phyloP scores from a whole-genome alignment of 2,329 filamentous ascomycete genomes.

The Microdochium nivale region DNA sequence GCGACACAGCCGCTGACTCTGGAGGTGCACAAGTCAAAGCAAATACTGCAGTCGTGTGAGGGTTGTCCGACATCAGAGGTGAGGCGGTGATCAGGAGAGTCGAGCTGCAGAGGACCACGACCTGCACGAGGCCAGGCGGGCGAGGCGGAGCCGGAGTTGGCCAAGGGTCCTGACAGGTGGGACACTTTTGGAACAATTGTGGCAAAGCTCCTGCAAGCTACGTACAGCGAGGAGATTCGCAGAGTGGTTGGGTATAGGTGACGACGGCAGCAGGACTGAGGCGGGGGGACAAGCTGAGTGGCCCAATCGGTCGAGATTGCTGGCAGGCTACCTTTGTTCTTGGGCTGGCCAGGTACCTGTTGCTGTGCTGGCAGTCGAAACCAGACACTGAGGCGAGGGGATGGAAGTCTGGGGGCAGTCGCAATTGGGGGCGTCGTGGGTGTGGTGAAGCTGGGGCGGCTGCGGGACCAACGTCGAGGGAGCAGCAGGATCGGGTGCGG shows the following conservation, averaged over 20 bases:
- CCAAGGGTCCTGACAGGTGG: background rate
- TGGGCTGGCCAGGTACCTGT: no score
- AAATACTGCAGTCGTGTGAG: slow-evolving; percentile 10
- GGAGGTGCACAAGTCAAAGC: slow-evolving; percentile 8
- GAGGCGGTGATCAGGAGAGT: slow-evolving; percentile 9
- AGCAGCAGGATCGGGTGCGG: background rate
- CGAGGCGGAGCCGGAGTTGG: background rate
- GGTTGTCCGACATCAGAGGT: slow-evolving; percentile 21
- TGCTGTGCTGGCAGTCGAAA: no score
- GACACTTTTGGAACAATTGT: background rate
- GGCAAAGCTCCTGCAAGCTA: background rate
- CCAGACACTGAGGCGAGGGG: no score
- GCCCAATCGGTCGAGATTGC: background rate
- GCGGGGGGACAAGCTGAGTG: background rate
- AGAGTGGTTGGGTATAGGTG: background rate
- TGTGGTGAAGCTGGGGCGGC: no score
- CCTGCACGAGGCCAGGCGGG: background rate
- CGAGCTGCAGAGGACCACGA: slow-evolving; percentile 10
- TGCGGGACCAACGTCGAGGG: background rate
- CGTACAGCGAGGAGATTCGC: background rate
- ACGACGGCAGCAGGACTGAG: background rate
- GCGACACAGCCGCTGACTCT: slow-evolving; percentile 6
- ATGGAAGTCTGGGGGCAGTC: no score
- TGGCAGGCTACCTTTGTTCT: background rate
- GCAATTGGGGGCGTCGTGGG: no score